Evolutionary conservation across 768 basidiomycete species (phyloP).

Genomic region (Mycena maculata): DNA sequence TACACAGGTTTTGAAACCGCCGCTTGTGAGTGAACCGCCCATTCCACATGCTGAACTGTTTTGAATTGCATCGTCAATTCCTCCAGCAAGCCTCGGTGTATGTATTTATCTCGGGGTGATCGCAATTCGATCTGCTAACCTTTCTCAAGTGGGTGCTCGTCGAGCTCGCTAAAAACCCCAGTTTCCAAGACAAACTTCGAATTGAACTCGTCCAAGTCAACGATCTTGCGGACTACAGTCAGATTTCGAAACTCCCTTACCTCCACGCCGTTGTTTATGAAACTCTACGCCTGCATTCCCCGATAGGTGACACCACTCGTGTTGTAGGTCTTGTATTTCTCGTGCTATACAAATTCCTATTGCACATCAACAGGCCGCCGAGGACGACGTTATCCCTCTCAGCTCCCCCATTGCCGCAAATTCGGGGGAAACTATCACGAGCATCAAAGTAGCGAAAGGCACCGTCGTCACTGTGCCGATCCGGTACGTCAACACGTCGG

Average conservation of each 20-base stretch:
- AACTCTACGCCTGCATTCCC: slow-evolving; percentile 47
- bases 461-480: slow-evolving; percentile 48
- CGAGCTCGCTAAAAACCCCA: slow-evolving; percentile 44
- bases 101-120: neutral
- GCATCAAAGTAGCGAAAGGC: slow-evolving; percentile 46
- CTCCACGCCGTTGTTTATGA: slow-evolving; percentile 50
- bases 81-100: slow-evolving; percentile 21
- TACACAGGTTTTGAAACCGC: slow-evolving; percentile 31
- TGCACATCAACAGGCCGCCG: slow-evolving; percentile 39
- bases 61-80: neutral
- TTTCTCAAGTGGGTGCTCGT: slow-evolving; percentile 44
- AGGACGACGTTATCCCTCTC: slow-evolving; percentile 51
- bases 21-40: slow-evolving; percentile 11
- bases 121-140: neutral
- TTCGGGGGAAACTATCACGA: slow-evolving; percentile 39
- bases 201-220: slow-evolving; percentile 40
- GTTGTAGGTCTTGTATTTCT: slow-evolving; percentile 27
- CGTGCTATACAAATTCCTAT: neutral
- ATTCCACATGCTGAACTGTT: neutral
- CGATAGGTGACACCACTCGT: slow-evolving; percentile 40
- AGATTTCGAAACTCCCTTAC: slow-evolving; percentile 41
- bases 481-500: slow-evolving; percentile 46
- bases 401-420: slow-evolving; percentile 38
- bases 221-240: slow-evolving; percentile 15
- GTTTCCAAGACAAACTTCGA: slow-evolving; percentile 44